Evolutionary conservation across 1,139 yeast species (phyloP).

Genomic region (Saccharomyces hybrid): DNA sequence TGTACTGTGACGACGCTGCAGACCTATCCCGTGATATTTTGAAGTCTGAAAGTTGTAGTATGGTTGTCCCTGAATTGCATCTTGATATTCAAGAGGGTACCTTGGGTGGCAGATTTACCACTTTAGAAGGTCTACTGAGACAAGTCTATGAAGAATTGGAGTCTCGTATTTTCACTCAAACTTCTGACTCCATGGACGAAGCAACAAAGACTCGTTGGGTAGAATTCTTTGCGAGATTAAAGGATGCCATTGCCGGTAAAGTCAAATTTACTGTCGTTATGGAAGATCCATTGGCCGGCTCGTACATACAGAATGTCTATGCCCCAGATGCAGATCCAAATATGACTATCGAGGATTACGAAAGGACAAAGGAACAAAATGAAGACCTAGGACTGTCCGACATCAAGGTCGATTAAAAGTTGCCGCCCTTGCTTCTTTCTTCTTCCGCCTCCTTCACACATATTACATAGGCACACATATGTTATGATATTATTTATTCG

Average conservation of each 20-base stretch:
- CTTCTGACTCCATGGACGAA: conserved; percentile 87
- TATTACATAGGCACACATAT: background rate
- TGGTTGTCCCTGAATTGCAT: conserved; percentile 77
- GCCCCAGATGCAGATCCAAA: conserved; percentile 98
- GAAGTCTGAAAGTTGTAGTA: conserved; percentile 89
- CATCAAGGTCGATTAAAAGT: conserved; percentile 40
- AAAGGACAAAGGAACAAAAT: conserved; percentile 79
- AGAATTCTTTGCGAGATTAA: conserved; percentile 62
- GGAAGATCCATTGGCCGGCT: conserved; percentile 93
- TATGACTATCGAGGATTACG: conserved; percentile 84
- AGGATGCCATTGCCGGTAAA: conserved; percentile 79
- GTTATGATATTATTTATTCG: background rate
- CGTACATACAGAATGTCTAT: conserved; percentile 92
- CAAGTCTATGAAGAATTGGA: conserved; percentile 90
- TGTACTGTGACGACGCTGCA: conserved; percentile 81
- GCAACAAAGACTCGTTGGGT: conserved; percentile 75
- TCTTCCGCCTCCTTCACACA: background rate
- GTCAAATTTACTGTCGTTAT: conserved; percentile 74
- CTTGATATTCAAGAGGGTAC: conserved; percentile 95
- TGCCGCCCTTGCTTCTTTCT: background rate
- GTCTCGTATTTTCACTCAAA: conserved; percentile 73
- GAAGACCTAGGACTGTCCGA: conserved; percentile 89
- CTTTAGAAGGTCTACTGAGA: conserved; percentile 82
- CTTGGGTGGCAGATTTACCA: conserved; percentile 95
- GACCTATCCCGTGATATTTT: conserved; percentile 92